Percentiles rank a stretch among this genome's conserved stretches.
phyloP scores from a whole-genome alignment of 1,284 basidiomycete genomes.

The Austropuccinia psidii region DNA sequence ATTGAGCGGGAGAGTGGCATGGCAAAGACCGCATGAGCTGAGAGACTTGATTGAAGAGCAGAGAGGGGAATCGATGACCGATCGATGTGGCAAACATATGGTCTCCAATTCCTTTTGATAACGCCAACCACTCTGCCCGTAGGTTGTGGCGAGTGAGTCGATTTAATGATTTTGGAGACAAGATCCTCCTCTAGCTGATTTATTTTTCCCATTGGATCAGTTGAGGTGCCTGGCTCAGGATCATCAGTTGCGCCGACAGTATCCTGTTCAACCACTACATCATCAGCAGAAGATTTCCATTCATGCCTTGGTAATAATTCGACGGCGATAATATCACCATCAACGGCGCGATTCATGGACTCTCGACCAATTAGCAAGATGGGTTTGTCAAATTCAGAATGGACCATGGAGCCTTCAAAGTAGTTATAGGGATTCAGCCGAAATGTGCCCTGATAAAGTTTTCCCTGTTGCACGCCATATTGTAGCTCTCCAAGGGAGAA shows the following conservation, averaged over 20 bases:
- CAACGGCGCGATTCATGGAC: constrained; percentile 89
- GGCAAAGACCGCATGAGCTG: constrained; percentile 87
- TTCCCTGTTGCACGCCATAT: constrained; percentile 76
- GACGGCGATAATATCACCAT: constrained; percentile 88
- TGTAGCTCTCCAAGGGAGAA: constrained; percentile 64
- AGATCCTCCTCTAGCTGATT: constrained; percentile 50
- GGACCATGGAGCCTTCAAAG: constrained; percentile 78
- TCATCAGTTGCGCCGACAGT: constrained; percentile 76
- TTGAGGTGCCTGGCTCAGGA: constrained; percentile 53
- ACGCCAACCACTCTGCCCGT: constrained; percentile 35
- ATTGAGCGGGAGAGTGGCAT: constrained; percentile 85
- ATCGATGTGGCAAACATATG: constrained; percentile 92
- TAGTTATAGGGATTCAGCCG: constrained; percentile 95
- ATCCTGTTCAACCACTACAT: constrained; percentile 68
- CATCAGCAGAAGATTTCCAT: constrained; percentile 87
- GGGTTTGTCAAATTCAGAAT: constrained; percentile 65
- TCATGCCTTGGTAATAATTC: constrained; percentile 78
- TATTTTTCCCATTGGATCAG: not conserved
- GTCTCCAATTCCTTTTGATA: constrained; percentile 33
- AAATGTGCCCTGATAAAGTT: constrained; percentile 85
- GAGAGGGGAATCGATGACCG: constrained; percentile 72
- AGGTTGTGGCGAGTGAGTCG: not conserved
- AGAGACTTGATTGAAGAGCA: constrained; percentile 64
- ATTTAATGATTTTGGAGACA: not conserved
- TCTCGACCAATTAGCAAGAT: constrained; percentile 79